phyloP scores from a whole-genome alignment of 1,284 basidiomycete genomes.

The Apiotrichum sp. region DNA sequence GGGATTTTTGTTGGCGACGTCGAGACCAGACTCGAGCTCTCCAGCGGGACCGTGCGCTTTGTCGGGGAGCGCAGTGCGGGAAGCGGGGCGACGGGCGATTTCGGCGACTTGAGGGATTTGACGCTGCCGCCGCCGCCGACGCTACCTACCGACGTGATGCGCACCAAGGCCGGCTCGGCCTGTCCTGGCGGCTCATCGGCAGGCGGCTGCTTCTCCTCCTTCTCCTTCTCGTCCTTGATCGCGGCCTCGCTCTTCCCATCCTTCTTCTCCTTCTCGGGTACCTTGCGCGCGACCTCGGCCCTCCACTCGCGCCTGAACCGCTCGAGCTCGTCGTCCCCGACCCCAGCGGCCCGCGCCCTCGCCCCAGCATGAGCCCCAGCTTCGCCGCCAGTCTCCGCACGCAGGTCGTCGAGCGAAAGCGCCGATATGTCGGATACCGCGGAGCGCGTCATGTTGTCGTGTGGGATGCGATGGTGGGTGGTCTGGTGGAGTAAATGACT shows the following conservation, averaged over 20 bases:
- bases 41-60: background rate
- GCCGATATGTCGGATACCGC: background rate
- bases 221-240: constrained; percentile 20
- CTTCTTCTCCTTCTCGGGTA: background rate
- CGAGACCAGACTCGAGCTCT: background rate
- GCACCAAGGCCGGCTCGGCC: no score
- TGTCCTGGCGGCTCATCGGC: no score
- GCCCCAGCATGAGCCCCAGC: no score
- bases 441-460: background rate
- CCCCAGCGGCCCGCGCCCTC: background rate
- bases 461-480: no score
- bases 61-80: background rate
- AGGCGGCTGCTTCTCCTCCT: constrained; percentile 33
- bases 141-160: no score
- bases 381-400: no score
- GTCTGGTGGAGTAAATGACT: background rate
- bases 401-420: background rate
- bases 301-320: constrained; percentile 69
- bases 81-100: background rate
- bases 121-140: no score
- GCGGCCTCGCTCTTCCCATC: background rate
- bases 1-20: constrained; percentile 8
- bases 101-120: background rate
- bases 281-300: constrained; percentile 53
- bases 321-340: constrained; percentile 54